phyloP scores from a whole-genome alignment of 176 grass and related monocot species.

The Olyra latifolia region DNA sequence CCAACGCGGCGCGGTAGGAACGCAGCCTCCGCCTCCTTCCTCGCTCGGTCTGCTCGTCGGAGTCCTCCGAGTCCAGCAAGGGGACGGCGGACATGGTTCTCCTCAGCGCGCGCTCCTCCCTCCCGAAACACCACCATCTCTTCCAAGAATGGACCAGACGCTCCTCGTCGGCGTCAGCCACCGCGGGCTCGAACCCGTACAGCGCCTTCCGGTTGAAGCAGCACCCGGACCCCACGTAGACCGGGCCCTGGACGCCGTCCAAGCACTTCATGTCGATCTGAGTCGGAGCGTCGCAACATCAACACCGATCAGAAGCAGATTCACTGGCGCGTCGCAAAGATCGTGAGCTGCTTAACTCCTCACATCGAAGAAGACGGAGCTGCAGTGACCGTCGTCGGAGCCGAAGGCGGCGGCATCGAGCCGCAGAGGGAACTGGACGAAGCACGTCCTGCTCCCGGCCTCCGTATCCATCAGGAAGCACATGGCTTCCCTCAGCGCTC shows the following conservation, averaged over 20 bases:
- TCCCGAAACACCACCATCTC: slow-evolving; percentile 29
- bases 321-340: neutral
- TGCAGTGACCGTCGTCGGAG: neutral
- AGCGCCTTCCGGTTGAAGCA: slow-evolving; percentile 70
- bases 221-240: slow-evolving; percentile 63
- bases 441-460: slow-evolving; percentile 50
- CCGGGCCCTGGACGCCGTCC: slow-evolving; percentile 63
- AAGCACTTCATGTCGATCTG: slow-evolving; percentile 76
- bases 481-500: slow-evolving; percentile 52
- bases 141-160: neutral
- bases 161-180: slow-evolving; percentile 24
- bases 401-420: neutral
- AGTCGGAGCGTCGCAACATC: neutral
- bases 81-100: slow-evolving; percentile 48
- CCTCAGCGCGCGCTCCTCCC: neutral
- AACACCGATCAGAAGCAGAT: neutral
- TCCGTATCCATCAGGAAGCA: slow-evolving; percentile 57
- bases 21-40: slow-evolving; percentile 31
- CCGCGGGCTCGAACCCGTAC: slow-evolving; percentile 61
- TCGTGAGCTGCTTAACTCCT: neutral
- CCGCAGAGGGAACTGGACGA: slow-evolving; percentile 61
- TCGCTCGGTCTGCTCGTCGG: slow-evolving; percentile 1
- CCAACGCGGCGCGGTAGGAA: slow-evolving; percentile 29
- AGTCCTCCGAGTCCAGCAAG: slow-evolving; percentile 51
- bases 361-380: slow-evolving; percentile 62